Evolutionary conservation across 805 yeast species (phyloP), one percentile per base, ranked within the genome.

Genomic region (Pichia insulana): DNA sequence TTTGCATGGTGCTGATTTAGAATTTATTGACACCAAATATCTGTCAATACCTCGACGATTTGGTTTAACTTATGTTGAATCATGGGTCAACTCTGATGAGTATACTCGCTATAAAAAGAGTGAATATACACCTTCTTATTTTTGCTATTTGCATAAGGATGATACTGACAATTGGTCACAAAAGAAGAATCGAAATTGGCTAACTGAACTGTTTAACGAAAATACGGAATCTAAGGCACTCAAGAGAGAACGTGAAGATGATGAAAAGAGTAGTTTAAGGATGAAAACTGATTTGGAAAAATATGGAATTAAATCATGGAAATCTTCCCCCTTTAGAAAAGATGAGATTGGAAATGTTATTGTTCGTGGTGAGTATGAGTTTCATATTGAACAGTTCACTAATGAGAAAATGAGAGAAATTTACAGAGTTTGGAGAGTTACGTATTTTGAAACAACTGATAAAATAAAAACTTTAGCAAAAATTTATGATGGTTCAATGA

Each of bases 51-150:
- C 48, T 11, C 34, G 48, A 9, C 30, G 48, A 16, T 47, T 42
- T 39, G 50, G 48, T 11, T 25, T 42, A 16, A 31, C 46, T 2
- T 44, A 30, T 40, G 37, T 42, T 27, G 50, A 47, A 32, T 38
- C 45, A 2, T 41, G 37, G 37, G 18, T 37, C 2, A n/a, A 15
- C 13, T 27, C 25, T 11, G 44, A 37, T 4, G 44, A 41, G 20
- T 34, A 9, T 35, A 16, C 18, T 19, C n/a, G 9, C 2, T 25
- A 25, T 15, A n/a, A 36, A 12, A 26, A 18, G 10, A 10, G 17
- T 15, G 44, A 37, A 4, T 36, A 32, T 16, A 37, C 33, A 2
- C 44, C 44, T 7, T 27, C 44, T 8, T 37, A 36, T 37, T 34
- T 32, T 12, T 15, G 13, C 10, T 41, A 37, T 34, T 6, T 8